phyloP scores from a whole-genome alignment of 2,329 filamentous ascomycete species.

The Alternaria triticina region DNA sequence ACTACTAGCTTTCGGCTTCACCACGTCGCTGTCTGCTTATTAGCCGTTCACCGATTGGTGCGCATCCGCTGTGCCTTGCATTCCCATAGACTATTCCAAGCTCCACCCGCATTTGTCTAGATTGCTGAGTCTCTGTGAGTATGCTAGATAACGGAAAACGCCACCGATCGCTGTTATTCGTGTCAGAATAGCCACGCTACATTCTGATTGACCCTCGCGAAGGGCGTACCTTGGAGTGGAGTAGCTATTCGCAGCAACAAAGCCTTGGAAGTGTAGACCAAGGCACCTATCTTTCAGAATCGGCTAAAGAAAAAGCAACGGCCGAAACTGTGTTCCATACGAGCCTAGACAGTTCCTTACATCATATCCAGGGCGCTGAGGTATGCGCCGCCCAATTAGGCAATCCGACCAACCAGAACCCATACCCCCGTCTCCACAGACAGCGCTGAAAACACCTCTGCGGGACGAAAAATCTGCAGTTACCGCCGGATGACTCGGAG shows the following conservation, averaged over 20 bases:
- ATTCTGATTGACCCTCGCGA: background rate
- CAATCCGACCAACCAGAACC: constrained; percentile 10
- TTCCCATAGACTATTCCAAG: background rate
- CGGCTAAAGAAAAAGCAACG: background rate
- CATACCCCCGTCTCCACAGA: background rate
- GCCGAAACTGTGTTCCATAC: background rate
- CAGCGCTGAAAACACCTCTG: background rate
- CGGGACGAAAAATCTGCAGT: constrained; percentile 6
- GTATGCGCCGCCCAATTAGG: constrained; percentile 4
- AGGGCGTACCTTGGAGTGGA: background rate
- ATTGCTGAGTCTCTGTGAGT: background rate
- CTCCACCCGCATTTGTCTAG: background rate
- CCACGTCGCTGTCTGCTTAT: background rate
- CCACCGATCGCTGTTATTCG: background rate
- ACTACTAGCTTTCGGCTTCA: background rate
- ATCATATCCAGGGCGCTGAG: background rate
- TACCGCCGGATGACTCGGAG: background rate
- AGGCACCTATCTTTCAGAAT: background rate
- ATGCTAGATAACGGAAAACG: background rate
- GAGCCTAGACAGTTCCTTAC: constrained; percentile 1
- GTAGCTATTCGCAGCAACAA: background rate
- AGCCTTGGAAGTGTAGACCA: background rate
- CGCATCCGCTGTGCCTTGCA: background rate
- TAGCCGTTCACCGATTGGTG: background rate
- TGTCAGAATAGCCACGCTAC: background rate